A percentile compares a stretch with the other conserved stretches of the same genome.
Conservation (phyloP, 2,329 filamentous ascomycete genomes). For the Ophiostoma perfectum region DNA sequence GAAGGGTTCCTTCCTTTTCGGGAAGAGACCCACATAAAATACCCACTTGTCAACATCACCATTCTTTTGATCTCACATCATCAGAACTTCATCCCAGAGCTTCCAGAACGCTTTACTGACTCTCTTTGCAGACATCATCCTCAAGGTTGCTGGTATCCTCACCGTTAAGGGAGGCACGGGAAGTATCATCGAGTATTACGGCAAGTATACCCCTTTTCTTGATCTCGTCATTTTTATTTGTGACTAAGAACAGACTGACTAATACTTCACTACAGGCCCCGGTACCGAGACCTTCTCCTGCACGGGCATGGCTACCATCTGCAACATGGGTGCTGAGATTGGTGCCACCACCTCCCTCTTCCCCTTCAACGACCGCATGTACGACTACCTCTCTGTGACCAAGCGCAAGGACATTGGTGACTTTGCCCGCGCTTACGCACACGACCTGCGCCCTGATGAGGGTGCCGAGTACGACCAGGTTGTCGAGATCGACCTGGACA, state of each 20-base stretch:
- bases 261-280: slow-evolving; percentile 36
- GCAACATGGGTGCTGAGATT: slow-evolving; percentile 66
- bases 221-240: background rate
- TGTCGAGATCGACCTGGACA: slow-evolving; percentile 90
- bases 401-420: slow-evolving; percentile 89
- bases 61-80: background rate
- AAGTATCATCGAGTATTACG: slow-evolving; percentile 72
- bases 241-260: background rate
- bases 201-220: slow-evolving; percentile 19
- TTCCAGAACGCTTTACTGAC: slow-evolving; percentile 13
- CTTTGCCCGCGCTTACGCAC: slow-evolving; percentile 76
- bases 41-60: background rate
- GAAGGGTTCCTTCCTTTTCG: background rate
- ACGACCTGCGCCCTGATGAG: slow-evolving; percentile 81
- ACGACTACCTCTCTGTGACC: slow-evolving; percentile 88
- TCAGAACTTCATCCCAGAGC: slow-evolving; percentile 2
- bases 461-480: slow-evolving; percentile 93
- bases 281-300: slow-evolving; percentile 69
- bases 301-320: slow-evolving; percentile 84
- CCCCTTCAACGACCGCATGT: slow-evolving; percentile 97
- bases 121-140: slow-evolving; percentile 65
- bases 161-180: slow-evolving; percentile 98
- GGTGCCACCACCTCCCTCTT: slow-evolving; percentile 90
- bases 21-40: background rate
- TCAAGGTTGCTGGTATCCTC: slow-evolving; percentile 93